These are phyloP conservation scores for Podaxis rugospora DNA, from an alignment of 768 basidiomycete species.

Conservation along the genomic window DNA sequence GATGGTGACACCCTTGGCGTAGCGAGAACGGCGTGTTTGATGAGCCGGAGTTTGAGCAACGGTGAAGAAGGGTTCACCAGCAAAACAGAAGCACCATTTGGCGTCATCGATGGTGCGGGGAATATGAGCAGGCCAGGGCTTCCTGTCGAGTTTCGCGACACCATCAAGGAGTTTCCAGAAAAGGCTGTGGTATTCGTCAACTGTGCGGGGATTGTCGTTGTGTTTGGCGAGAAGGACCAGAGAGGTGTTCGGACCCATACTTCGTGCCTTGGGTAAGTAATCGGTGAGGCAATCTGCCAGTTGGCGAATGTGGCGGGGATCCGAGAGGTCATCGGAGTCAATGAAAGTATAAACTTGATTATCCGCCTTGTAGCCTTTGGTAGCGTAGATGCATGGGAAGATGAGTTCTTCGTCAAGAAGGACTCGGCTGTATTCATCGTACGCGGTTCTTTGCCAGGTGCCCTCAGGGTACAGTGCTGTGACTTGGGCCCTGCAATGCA, in stretches of 20 bases:
- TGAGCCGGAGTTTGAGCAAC: slow-evolving; percentile 18
- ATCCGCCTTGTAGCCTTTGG: slow-evolving; percentile 19
- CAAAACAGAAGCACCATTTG: slow-evolving; percentile 20
- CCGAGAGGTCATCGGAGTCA: slow-evolving; percentile 18
- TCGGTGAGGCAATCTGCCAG: slow-evolving; percentile 14
- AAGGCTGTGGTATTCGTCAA: slow-evolving; percentile 17
- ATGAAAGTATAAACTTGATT: slow-evolving; percentile 19
- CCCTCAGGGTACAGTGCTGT: slow-evolving; percentile 14
- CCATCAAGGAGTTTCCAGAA: slow-evolving; percentile 21
- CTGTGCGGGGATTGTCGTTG: slow-evolving; percentile 13
- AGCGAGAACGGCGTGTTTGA: slow-evolving; percentile 15
- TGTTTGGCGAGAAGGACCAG: slow-evolving; percentile 19
- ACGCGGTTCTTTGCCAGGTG: slow-evolving; percentile 19
- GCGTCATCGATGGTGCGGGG: slow-evolving; percentile 15
- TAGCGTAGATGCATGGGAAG: slow-evolving; percentile 21
- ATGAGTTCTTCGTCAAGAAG: slow-evolving; percentile 18
- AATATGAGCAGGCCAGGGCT: slow-evolving; percentile 15
- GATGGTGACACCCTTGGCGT: slow-evolving; percentile 18
- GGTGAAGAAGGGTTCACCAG: slow-evolving; percentile 19
- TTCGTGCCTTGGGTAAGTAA: slow-evolving; percentile 18
- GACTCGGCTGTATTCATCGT: slow-evolving; percentile 16
- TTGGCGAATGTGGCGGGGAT: slow-evolving; percentile 15
- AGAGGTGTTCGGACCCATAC: slow-evolving; percentile 18
- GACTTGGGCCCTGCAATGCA: slow-evolving; percentile 12
- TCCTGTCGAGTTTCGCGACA: slow-evolving; percentile 15